Evolutionary conservation across 2,329 filamentous ascomycete genomes (phyloP).

Genomic region (Pleomassaria siparia): DNA sequence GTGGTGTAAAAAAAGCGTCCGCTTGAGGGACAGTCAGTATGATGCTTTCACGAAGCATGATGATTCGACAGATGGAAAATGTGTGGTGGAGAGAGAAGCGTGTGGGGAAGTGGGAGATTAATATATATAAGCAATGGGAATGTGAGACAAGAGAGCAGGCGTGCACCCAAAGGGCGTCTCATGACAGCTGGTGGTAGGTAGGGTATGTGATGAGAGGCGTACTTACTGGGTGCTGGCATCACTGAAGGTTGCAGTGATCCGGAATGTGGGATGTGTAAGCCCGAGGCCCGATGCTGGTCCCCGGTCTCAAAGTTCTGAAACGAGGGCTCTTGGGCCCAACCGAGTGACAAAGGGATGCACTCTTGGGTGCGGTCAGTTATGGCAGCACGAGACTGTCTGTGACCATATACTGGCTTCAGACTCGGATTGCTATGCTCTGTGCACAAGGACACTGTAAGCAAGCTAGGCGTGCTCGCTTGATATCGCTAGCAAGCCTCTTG

Average conservation of each 20-base stretch:
- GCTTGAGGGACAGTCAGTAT: constrained; percentile 46
- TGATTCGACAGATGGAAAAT: constrained; percentile 11
- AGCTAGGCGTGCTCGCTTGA: constrained; percentile 32
- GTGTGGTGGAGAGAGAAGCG: constrained; percentile 1
- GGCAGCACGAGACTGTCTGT: constrained; percentile 43
- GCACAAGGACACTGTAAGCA: constrained; percentile 39
- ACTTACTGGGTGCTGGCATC: constrained; percentile 45
- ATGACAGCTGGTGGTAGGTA: constrained; percentile 35
- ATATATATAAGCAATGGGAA: constrained; percentile 28
- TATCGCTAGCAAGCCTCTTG: constrained; percentile 32
- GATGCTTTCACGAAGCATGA: constrained; percentile 36
- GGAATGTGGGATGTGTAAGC: constrained; percentile 40
- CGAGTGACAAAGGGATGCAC: constrained; percentile 41
- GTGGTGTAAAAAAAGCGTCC: constrained; percentile 45
- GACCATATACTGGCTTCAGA: constrained; percentile 37
- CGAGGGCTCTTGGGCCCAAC: constrained; percentile 35
- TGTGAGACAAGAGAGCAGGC: constrained; percentile 9
- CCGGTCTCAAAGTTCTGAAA: constrained; percentile 42
- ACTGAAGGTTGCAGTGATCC: constrained; percentile 41
- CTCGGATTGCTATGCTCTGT: constrained; percentile 33
- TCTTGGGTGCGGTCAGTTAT: constrained; percentile 31
- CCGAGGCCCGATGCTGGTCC: constrained; percentile 36
- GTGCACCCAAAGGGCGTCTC: constrained; percentile 21
- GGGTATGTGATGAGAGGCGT: constrained; percentile 33
- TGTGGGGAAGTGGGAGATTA: background rate